These are phyloP conservation scores for Arabidopsis suecica DNA, from an alignment of 345 rosid genomes.

Conservation along the genomic window DNA sequence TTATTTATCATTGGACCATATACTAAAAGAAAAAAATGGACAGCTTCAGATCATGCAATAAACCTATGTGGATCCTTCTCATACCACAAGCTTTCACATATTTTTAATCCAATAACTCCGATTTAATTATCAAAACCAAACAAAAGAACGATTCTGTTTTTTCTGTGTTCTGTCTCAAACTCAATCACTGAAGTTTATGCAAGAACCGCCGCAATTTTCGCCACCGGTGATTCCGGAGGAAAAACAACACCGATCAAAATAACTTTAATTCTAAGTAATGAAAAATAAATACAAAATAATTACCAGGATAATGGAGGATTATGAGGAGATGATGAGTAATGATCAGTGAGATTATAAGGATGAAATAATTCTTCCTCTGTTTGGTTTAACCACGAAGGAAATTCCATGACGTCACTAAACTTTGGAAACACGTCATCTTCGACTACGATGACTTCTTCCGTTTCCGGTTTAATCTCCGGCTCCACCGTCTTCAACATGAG, in stretches of 20 bases:
- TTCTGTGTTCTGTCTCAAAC: conserved; percentile 28
- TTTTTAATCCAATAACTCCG: not conserved
- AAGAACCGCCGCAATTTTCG: conserved; percentile 38
- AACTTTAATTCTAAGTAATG: no score
- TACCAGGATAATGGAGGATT: conserved; percentile 87
- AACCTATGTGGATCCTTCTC: conserved; percentile 43
- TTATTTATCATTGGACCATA: conserved; percentile 42
- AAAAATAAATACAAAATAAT: conserved; percentile 14
- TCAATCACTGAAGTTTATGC: conserved; percentile 34
- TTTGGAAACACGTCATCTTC: conserved; percentile 64
- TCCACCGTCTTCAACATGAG: conserved; percentile 41
- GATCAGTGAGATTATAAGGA: conserved; percentile 53
- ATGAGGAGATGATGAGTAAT: conserved; percentile 58
- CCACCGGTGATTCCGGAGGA: conserved; percentile 33
- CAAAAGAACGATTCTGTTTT: not conserved
- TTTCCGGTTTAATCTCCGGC: conserved; percentile 46
- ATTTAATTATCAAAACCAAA: conserved; percentile 12
- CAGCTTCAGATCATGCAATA: conserved; percentile 45
- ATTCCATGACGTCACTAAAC: conserved; percentile 77
- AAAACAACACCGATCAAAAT: not conserved
- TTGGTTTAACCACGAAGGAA: conserved; percentile 82
- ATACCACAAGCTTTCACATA: conserved; percentile 36
- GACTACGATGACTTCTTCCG: conserved; percentile 56
- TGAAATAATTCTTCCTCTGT: conserved; percentile 67
- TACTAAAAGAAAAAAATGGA: conserved; percentile 1